Conservation (phyloP, 192 early-diverging fungal species). For the Ambispora gerdemannii region DNA sequence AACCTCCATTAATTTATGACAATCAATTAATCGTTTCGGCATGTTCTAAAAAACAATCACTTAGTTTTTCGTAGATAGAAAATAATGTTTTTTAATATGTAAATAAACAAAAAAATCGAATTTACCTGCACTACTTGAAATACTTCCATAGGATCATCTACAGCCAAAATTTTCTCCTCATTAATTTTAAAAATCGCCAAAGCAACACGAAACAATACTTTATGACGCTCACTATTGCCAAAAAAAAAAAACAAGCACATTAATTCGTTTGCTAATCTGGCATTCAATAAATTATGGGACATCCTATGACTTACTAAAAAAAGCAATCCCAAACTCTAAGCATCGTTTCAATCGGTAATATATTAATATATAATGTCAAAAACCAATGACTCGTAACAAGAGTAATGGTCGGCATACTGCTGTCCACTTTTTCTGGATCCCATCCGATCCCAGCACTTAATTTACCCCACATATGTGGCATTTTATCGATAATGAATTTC, state of each 20-base stretch:
- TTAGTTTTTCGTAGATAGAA: neutral
- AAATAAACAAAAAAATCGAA: neutral
- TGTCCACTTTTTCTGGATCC: conserved; percentile 48
- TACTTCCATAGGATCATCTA: conserved; percentile 57
- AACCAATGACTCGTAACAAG: conserved; percentile 84
- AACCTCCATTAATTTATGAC: conserved; percentile 60
- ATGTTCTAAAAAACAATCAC: conserved; percentile 43
- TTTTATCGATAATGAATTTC: conserved; percentile 52
- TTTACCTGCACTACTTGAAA: conserved; percentile 56
- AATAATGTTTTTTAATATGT: neutral
- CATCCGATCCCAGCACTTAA: conserved; percentile 41
- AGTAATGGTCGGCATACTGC: conserved; percentile 61
- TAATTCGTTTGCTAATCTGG: conserved; percentile 9
- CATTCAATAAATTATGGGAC: neutral
- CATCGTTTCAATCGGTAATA: conserved; percentile 72
- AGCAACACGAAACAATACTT: conserved; percentile 71
- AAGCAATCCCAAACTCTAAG: conserved; percentile 83
- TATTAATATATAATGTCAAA: conserved; percentile 74
- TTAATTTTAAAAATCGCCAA: conserved; percentile 69
- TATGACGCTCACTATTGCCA: conserved; percentile 53
- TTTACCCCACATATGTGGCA: conserved; percentile 50
- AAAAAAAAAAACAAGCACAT: neutral
- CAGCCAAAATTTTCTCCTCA: conserved; percentile 56
- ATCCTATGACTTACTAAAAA: conserved; percentile 49
- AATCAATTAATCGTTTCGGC: conserved; percentile 59